A percentile compares a stretch with the other conserved stretches of the same genome.
Conservation (phyloP, 768 basidiomycete species). For the Podaxis mareebaensis region DNA sequence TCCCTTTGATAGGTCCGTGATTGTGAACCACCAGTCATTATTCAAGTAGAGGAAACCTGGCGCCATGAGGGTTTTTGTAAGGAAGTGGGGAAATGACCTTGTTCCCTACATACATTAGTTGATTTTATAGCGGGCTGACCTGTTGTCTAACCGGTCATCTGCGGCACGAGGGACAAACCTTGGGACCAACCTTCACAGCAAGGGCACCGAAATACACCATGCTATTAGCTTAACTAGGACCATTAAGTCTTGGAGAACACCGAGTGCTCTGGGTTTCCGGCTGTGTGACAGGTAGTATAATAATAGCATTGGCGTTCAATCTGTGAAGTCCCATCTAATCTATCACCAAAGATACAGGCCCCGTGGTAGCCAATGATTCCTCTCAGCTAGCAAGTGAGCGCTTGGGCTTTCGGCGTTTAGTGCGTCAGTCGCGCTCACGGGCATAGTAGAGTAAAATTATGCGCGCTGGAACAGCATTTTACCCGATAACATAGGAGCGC, state of each 20-base stretch:
- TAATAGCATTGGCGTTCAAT: too few species aligned
- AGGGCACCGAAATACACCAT: background rate
- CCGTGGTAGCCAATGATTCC: too few species aligned
- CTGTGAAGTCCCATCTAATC: too few species aligned
- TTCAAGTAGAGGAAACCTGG: background rate
- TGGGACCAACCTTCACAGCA: background rate
- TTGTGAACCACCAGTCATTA: background rate
- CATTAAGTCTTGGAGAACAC: too few species aligned
- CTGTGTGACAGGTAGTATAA: too few species aligned
- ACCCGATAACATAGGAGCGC: background rate
- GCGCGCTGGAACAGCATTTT: background rate
- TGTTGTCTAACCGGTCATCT: background rate
- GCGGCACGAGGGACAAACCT: background rate
- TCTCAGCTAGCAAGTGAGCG: background rate
- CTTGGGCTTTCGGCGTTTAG: background rate
- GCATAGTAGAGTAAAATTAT: background rate
- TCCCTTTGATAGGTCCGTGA: background rate
- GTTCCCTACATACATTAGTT: too few species aligned
- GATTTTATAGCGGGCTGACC: too few species aligned
- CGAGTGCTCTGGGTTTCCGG: too few species aligned
- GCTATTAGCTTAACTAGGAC: background rate
- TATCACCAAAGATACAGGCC: too few species aligned
- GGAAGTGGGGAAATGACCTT: background rate
- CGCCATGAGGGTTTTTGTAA: background rate
- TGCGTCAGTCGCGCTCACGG: background rate